Evolutionary conservation across 495 filamentous ascomycete species (phyloP), one percentile per base, ranked within the genome.

Genomic region (Xylaria intraflava): DNA sequence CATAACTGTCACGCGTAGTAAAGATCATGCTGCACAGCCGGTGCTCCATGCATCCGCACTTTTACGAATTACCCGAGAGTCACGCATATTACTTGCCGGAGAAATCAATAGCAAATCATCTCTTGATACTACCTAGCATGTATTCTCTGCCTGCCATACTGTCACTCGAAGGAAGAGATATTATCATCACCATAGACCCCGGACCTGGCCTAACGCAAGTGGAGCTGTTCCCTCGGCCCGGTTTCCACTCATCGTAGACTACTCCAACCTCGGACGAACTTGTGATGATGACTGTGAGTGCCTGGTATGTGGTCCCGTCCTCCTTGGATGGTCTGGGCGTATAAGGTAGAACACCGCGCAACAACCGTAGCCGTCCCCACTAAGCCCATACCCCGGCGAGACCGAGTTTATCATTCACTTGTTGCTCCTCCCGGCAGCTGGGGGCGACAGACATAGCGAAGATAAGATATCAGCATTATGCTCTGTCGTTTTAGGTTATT

Each of bases 121-220:
- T 52, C 57, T 55, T 64, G 45, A 62, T 62, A 62, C 57, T 66
- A 66, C 61, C 56, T 66, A 66, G 50, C 61, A 56, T 64, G 59
- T 66, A 64, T 58, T 59, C 51, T 44, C 43, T 65, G 51, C 46
- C 48, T 64, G 35, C 47, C 26, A 27, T 61, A 45, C 48, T 55
- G 51, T 57, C 50, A 52, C 56, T 56, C 40, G 41, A 57, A 26
- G 43, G 42, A 33, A 48, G 36, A 29, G 4, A 16, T 38, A 38
- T 46, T 46, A 48, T 41, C 46, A 38, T 56, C 27, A 52, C 29
- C 38, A 35, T 23, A n/a, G 59, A 31, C 31, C 45, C 36, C 35
- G 20, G 35, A 24, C 16, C 33, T 20, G 44, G 27, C 35, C 52
- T 47, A 17, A n/a, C 36, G 31, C 20, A 31, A 31, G 36, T 27